Evolutionary conservation across 257 asterid genomes (phyloP).

Genomic region (Nicotiana benthamiana): DNA sequence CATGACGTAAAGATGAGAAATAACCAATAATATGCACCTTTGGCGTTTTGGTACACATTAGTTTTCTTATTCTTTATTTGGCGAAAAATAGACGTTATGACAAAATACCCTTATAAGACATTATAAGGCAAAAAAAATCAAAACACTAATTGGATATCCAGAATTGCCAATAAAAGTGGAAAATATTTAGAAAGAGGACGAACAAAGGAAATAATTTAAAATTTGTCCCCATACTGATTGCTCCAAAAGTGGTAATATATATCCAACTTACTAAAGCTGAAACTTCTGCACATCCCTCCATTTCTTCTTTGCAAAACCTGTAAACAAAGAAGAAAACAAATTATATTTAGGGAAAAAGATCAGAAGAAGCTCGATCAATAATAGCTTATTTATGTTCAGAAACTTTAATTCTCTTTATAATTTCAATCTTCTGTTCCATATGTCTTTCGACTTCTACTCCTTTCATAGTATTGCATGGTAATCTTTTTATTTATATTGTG

Average conservation of each 20-base stretch:
- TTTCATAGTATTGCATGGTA: conserved; percentile 31
- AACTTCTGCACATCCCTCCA: too few species aligned
- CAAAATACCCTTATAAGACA: neutral
- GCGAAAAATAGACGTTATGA: neutral
- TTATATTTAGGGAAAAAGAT: neutral
- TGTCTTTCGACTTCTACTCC: conserved; percentile 13
- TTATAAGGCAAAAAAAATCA: too few species aligned
- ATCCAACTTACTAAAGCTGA: too few species aligned
- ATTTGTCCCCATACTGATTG: neutral
- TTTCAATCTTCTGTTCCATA: neutral
- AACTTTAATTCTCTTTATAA: neutral
- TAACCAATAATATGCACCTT: too few species aligned
- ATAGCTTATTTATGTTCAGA: conserved; percentile 2
- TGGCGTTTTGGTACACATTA: too few species aligned
- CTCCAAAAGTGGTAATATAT: neutral
- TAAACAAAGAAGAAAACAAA: neutral
- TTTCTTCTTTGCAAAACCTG: neutral
- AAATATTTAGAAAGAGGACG: neutral
- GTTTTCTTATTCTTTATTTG: too few species aligned
- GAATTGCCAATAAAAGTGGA: neutral
- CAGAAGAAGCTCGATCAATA: neutral
- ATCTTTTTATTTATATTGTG: neutral
- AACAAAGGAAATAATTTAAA: neutral
- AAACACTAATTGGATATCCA: neutral
- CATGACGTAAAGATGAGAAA: neutral